Evolutionary conservation across 306 rosid species (phyloP), one percentile per base, ranked within the genome.

Genomic region (Comarum palustre): DNA sequence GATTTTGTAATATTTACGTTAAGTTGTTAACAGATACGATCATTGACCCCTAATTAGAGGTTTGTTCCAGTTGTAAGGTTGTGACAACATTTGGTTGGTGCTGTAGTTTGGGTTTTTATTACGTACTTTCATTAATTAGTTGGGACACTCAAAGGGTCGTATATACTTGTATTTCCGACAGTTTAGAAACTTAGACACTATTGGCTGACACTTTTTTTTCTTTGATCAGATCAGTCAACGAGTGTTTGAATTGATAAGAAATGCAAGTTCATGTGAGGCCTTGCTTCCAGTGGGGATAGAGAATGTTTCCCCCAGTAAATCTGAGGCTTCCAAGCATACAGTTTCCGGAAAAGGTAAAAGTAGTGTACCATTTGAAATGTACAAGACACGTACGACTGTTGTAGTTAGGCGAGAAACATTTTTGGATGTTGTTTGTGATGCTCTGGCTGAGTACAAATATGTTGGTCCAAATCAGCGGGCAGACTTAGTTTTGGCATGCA

Each of bases 401-500:
- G 81, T 91, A 54, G 83, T 94, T 34, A 69, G 76, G 22, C 85
- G 96, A 83, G 87, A 85, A 76, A 75, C 68, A 46, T 94, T 91
- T 79, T 73, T 94, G 66, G 86, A 89, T 62, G 81, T 91, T 80
- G 93, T 86, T 47, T 94, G 98, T 81, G 90, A 84, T 59, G 88
- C 92, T 75, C 61, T 91, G 82, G 86, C 98, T 42, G 90, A 89
- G 81, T 94, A 94, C 68, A 94, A 94, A 82, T 94, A 91, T 73
- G 85, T 94, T 60, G 92, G 98, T 77, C 96, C 96, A 74, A 91
- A 89, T 80, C 96, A 94, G 81, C 89, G 97, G 81, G 85, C 81
- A 16, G 98, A 94, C 83, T 77, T 94, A 77, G 62, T 80, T 58
- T 72, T 94, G 79, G 97, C 98, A 59, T 91, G 96, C 97, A 91